These are phyloP conservation scores for Atkinsonella hypoxylon DNA, from an alignment of 2,329 filamentous ascomycete species.

Conservation along the genomic window DNA sequence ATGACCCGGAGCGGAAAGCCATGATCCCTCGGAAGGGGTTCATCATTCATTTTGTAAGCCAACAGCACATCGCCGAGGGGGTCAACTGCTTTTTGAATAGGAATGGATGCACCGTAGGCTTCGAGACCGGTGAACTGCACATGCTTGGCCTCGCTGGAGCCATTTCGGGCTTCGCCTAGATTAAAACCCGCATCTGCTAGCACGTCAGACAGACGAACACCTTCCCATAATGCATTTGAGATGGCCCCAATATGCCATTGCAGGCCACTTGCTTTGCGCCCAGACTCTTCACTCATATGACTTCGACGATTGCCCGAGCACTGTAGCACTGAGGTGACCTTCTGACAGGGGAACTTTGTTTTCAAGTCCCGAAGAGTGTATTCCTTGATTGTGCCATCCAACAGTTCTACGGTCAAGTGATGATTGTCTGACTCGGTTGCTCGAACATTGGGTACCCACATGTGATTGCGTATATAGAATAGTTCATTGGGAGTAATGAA, in stretches of 20 bases:
- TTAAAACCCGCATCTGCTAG: constrained; percentile 43
- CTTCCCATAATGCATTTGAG: constrained; percentile 47
- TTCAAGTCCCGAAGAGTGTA: constrained; percentile 45
- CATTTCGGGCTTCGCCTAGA: constrained; percentile 22
- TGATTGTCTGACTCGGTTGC: constrained; percentile 27
- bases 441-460: constrained; percentile 45
- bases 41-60: constrained; percentile 56
- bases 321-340: constrained; percentile 43
- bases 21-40: constrained; percentile 50
- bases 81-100: constrained; percentile 45
- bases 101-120: constrained; percentile 50
- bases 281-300: constrained; percentile 41
- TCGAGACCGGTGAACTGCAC: constrained; percentile 48
- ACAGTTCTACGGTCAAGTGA: constrained; percentile 40
- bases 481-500: constrained; percentile 44
- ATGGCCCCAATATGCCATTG: constrained; percentile 50
- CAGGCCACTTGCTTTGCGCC: constrained; percentile 40
- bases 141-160: constrained; percentile 31
- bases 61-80: constrained; percentile 52
- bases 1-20: constrained; percentile 52
- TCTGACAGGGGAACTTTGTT: constrained; percentile 35
- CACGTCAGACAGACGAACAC: constrained; percentile 42
- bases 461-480: constrained; percentile 51
- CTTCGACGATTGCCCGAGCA: constrained; percentile 49
- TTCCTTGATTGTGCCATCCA: constrained; percentile 37